These are phyloP conservation scores for Colletotrichum cereale DNA, from an alignment of 2,329 filamentous ascomycete genomes.

Conservation along the genomic window DNA sequence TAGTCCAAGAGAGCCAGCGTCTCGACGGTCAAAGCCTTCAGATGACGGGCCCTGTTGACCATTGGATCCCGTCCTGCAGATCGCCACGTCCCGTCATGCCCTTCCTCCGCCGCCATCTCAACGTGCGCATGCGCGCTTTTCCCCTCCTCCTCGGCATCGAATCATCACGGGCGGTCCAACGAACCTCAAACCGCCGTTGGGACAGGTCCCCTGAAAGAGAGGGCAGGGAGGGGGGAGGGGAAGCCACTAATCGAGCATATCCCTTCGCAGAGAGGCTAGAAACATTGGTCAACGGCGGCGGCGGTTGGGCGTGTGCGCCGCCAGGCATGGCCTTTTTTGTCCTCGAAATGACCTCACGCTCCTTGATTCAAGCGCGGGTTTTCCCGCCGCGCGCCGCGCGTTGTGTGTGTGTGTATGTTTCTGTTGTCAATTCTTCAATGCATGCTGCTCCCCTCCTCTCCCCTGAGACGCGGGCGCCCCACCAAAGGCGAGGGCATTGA, in stretches of 20 bases:
- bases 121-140: not conserved
- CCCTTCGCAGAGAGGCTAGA: not conserved
- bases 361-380: slow-evolving; percentile 32
- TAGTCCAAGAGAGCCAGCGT: slow-evolving; percentile 5
- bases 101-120: not conserved
- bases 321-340: not conserved
- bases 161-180: not conserved
- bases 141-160: not conserved
- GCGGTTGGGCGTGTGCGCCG: slow-evolving; percentile 7
- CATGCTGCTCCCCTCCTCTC: too few relatives aligned
- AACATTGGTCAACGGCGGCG: not conserved
- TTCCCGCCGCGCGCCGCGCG: slow-evolving; percentile 8
- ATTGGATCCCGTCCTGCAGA: slow-evolving; percentile 29
- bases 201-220: not conserved
- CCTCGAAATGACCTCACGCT: slow-evolving; percentile 30
- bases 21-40: slow-evolving; percentile 19
- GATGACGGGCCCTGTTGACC: slow-evolving; percentile 19
- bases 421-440: slow-evolving; percentile 10
- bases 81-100: slow-evolving; percentile 17
- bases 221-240: not conserved
- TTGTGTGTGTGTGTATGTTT: too few relatives aligned
- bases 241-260: not conserved
- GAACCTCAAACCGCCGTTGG: slow-evolving; percentile 30
- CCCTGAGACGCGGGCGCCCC: slow-evolving; percentile 30
- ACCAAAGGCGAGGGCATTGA: slow-evolving; percentile 5